phyloP scores from a whole-genome alignment of 805 yeast genomes.

The Metschnikowia dekortorum region DNA sequence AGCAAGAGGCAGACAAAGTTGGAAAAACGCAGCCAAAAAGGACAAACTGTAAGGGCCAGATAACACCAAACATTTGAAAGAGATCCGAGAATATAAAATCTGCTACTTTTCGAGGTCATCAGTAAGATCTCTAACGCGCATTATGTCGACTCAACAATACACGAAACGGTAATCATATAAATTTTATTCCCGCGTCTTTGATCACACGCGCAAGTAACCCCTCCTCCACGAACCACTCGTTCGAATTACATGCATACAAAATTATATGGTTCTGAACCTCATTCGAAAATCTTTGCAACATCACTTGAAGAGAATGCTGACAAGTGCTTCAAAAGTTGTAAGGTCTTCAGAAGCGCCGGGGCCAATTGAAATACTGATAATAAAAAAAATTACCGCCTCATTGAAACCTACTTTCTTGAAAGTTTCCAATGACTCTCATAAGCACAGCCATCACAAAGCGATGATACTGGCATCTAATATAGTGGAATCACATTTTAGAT shows the following conservation, averaged over 20 bases:
- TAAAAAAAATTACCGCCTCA: constrained; percentile 36
- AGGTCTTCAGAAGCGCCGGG: constrained; percentile 24
- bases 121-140: neutral
- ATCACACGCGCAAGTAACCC: neutral
- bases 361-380: constrained; percentile 50
- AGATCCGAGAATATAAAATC: neutral
- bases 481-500: constrained; percentile 77
- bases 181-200: neutral
- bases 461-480: constrained; percentile 67
- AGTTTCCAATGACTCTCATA: constrained; percentile 76
- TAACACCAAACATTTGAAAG: neutral
- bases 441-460: constrained; percentile 85
- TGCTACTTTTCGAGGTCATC: neutral
- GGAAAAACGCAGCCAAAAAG: constrained; percentile 13
- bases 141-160: neutral
- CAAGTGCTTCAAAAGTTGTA: constrained; percentile 5
- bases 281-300: neutral
- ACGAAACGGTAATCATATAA: neutral
- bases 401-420: constrained; percentile 45
- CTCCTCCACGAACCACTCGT: neutral
- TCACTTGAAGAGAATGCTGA: constrained; percentile 8
- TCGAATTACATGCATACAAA: neutral
- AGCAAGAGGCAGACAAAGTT: constrained; percentile 18
- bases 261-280: constrained; percentile 7
- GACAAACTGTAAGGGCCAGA: constrained; percentile 6